Evolutionary conservation across 2,329 filamentous ascomycete species (phyloP).

Genomic region (Fusarium tjaetaba): DNA sequence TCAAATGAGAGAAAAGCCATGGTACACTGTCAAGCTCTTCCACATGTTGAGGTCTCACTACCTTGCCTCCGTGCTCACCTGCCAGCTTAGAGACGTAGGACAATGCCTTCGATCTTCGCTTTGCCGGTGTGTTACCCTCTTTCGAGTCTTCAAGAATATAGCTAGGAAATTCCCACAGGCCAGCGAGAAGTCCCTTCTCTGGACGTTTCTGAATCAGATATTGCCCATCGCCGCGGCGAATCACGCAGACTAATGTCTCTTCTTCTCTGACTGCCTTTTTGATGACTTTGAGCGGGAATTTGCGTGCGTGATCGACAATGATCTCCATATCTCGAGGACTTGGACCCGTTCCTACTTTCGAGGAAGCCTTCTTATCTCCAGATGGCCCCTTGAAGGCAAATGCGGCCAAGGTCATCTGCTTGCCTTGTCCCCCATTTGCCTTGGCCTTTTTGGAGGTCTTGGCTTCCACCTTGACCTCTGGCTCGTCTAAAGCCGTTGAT

Average conservation of each 20-base stretch:
- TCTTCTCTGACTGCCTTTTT: constrained; percentile 65
- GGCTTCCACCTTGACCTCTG: constrained; percentile 2
- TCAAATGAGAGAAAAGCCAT: constrained; percentile 67
- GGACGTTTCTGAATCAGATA: constrained; percentile 63
- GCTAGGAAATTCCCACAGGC: constrained; percentile 67
- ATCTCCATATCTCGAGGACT: constrained; percentile 44
- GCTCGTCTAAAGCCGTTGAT: constrained; percentile 35
- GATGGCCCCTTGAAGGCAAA: constrained; percentile 48
- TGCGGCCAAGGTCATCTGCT: constrained; percentile 47
- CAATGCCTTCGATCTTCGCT: constrained; percentile 51
- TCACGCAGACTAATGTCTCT: constrained; percentile 63
- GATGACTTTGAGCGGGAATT: constrained; percentile 60
- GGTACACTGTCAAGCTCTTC: constrained; percentile 62
- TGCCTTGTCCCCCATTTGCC: constrained; percentile 11
- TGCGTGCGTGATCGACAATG: constrained; percentile 57
- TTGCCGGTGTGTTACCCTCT: constrained; percentile 40
- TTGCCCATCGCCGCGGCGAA: constrained; percentile 55
- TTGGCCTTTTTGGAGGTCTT: constrained; percentile 26
- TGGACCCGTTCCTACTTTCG: constrained; percentile 17
- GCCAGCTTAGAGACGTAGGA: constrained; percentile 48
- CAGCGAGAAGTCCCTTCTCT: constrained; percentile 63
- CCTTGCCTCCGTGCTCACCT: constrained; percentile 2
- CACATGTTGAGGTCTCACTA: constrained; percentile 43
- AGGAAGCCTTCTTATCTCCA: constrained; percentile 3
- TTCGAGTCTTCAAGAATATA: constrained; percentile 44